Percentiles rank a stretch among this genome's conserved stretches.
Conservation (phyloP, 2,329 filamentous ascomycete species). For the Kalmusia sp. region DNA sequence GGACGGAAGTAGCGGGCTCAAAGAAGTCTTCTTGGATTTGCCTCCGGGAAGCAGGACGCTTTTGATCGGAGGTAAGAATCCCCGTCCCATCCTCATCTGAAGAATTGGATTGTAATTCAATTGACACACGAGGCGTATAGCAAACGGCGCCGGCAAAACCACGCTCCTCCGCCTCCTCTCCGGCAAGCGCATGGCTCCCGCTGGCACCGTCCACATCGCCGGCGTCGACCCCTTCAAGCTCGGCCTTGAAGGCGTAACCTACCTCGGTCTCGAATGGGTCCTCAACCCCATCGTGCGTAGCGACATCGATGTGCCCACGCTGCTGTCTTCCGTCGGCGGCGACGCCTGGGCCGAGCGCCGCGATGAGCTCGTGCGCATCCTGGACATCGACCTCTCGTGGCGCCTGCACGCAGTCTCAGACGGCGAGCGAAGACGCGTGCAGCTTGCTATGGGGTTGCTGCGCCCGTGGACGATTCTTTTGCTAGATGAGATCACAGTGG, state of each 20-base stretch:
- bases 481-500: slow-evolving; percentile 96
- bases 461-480: slow-evolving; percentile 90
- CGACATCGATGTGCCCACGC: slow-evolving; percentile 88
- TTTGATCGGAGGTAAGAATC: slow-evolving; percentile 76
- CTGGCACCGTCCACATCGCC: slow-evolving; percentile 74
- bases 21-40: slow-evolving; percentile 75
- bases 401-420: slow-evolving; percentile 96
- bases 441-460: slow-evolving; percentile 93
- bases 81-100: neutral
- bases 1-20: slow-evolving; percentile 80
- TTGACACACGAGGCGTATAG: slow-evolving; percentile 49
- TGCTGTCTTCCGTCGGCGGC: slow-evolving; percentile 85
- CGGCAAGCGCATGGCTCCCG: slow-evolving; percentile 90
- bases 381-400: slow-evolving; percentile 92
- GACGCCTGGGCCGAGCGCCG: slow-evolving; percentile 80
- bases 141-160: slow-evolving; percentile 97
- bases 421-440: slow-evolving; percentile 88
- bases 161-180: slow-evolving; percentile 93
- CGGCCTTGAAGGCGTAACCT: slow-evolving; percentile 90
- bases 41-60: slow-evolving; percentile 86
- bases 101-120: no score
- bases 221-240: slow-evolving; percentile 92
- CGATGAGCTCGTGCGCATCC: slow-evolving; percentile 84
- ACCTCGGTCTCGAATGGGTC: slow-evolving; percentile 97
- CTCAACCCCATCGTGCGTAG: slow-evolving; percentile 95